A percentile compares a stretch with the other conserved stretches of the same genome.
Conservation (phyloP, 2,329 filamentous ascomycete genomes). For the Neonectria ditissima region DNA sequence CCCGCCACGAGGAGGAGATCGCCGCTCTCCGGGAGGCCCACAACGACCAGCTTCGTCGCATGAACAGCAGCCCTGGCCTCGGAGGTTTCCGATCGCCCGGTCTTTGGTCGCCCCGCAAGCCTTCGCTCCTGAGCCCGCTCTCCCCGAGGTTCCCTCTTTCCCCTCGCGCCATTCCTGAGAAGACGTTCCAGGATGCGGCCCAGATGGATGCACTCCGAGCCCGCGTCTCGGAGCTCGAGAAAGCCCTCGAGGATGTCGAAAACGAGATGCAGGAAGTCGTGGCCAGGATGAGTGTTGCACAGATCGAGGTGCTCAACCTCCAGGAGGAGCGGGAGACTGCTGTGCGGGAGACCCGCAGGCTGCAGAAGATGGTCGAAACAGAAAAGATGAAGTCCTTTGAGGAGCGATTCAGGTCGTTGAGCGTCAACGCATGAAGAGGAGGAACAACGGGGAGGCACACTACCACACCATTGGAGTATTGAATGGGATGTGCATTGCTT, state of each 20-base stretch:
- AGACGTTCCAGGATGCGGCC: constrained; percentile 77
- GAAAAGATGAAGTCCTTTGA: constrained; percentile 69
- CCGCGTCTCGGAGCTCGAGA: constrained; percentile 87
- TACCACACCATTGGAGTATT: constrained; percentile 25
- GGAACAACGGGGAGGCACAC: constrained; percentile 20
- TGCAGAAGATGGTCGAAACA: constrained; percentile 74
- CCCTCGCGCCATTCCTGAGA: constrained; percentile 66
- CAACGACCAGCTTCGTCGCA: constrained; percentile 79
- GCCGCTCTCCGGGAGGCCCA: constrained; percentile 80
- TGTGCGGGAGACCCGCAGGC: constrained; percentile 74
- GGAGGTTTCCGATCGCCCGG: constrained; percentile 50
- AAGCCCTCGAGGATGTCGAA: constrained; percentile 70
- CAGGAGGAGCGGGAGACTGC: constrained; percentile 82
- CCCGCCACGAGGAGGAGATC: constrained; percentile 88
- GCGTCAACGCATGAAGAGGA: constrained; percentile 39
- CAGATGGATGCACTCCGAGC: constrained; percentile 81
- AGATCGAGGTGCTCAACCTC: constrained; percentile 85
- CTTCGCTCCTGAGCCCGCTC: constrained; percentile 51
- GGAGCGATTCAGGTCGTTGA: constrained; percentile 52
- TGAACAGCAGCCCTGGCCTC: constrained; percentile 62
- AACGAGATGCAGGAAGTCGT: constrained; percentile 87
- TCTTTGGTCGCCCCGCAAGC: constrained; percentile 48
- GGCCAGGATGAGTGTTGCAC: constrained; percentile 80
- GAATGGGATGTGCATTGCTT: constrained; percentile 30
- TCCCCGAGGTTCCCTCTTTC: constrained; percentile 52